phyloP scores from a whole-genome alignment of 768 basidiomycete genomes.

The Cantharellus anzutake region DNA sequence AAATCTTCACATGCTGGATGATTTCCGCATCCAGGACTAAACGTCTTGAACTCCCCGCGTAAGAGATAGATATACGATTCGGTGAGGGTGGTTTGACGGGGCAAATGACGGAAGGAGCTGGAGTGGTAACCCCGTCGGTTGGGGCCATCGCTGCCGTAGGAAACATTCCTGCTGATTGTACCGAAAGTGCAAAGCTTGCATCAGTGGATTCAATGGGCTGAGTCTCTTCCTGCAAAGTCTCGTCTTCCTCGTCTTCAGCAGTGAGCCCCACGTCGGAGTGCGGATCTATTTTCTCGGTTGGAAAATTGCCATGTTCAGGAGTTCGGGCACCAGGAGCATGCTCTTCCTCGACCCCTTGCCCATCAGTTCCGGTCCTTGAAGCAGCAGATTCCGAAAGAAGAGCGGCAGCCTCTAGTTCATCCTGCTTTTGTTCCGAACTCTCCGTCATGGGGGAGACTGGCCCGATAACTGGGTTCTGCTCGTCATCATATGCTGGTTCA shows the following conservation, averaged over 20 bases:
- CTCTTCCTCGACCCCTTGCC: background rate
- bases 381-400: background rate
- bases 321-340: background rate
- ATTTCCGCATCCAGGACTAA: slow-evolving; percentile 79
- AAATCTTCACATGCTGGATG: slow-evolving; percentile 64
- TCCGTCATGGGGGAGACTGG: background rate
- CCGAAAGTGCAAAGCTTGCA: too few species aligned
- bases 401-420: background rate
- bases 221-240: background rate
- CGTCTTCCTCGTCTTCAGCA: background rate
- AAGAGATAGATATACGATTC: slow-evolving; percentile 73
- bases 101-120: background rate
- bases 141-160: background rate
- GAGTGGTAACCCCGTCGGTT: background rate
- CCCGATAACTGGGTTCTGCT: background rate
- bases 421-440: background rate
- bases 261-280: too few species aligned
- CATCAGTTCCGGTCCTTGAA: too few species aligned
- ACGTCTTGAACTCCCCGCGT: slow-evolving; percentile 72
- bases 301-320: background rate
- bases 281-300: too few species aligned
- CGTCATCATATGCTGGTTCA: slow-evolving; percentile 11
- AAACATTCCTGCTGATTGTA: background rate
- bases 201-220: background rate
- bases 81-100: slow-evolving; percentile 2